phyloP scores from a whole-genome alignment of 2,329 filamentous ascomycete genomes.

The Scedosporium aurantiacum region DNA sequence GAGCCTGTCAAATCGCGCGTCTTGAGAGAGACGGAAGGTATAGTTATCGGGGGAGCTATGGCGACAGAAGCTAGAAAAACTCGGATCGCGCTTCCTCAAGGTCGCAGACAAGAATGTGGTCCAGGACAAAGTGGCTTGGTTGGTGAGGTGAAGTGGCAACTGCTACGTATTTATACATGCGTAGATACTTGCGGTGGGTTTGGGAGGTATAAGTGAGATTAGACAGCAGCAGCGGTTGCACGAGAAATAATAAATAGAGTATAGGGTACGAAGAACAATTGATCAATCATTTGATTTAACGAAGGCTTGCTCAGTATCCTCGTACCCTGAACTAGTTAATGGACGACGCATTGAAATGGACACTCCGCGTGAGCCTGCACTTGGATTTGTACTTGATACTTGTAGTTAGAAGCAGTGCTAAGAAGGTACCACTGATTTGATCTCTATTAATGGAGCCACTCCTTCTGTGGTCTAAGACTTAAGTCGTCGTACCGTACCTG shows the following conservation, averaged over 20 bases:
- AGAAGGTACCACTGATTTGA: no score
- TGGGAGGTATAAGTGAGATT: constrained; percentile 3
- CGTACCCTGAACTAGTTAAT: no score
- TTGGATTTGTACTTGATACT: no score
- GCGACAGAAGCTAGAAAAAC: neutral
- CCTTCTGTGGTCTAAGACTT: no score
- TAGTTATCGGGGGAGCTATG: neutral
- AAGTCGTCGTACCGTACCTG: no score
- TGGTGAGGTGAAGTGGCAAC: neutral
- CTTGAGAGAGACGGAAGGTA: neutral
- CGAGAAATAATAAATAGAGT: neutral
- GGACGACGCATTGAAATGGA: no score
- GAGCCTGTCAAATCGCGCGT: neutral
- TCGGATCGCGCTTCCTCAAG: neutral
- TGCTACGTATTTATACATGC: constrained; percentile 4
- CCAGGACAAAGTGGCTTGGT: neutral
- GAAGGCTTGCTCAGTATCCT: no score
- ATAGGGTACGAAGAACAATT: neutral
- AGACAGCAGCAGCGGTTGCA: neutral
- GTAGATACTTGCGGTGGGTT: neutral
- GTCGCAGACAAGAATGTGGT: neutral
- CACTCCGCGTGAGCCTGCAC: no score
- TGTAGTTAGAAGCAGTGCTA: no score
- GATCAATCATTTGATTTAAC: no score
- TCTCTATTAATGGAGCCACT: no score